phyloP scores from a whole-genome alignment of 2,329 filamentous ascomycete species.

The Fusarium haematococcum region DNA sequence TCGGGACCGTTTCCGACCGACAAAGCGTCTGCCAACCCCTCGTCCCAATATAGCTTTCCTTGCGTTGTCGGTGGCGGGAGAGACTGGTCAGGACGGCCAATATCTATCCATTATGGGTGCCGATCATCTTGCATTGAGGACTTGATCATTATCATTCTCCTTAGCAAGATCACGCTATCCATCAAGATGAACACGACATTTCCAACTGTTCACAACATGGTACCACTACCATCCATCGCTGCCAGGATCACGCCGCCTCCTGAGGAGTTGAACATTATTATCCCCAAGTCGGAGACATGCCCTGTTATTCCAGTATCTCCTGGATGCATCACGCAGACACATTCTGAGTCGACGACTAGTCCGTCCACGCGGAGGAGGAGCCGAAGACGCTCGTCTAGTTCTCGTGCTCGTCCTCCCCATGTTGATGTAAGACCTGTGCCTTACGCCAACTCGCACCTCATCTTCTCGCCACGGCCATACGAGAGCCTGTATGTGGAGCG shows the following conservation, averaged over 20 bases:
- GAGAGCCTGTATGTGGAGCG: slow-evolving; percentile 59
- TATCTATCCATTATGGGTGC: slow-evolving; percentile 29
- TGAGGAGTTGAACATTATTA: slow-evolving; percentile 22
- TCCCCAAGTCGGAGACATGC: slow-evolving; percentile 15
- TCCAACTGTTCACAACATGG: slow-evolving; percentile 16
- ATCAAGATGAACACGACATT: slow-evolving; percentile 30
- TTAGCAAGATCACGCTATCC: slow-evolving; percentile 7
- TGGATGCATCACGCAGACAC: slow-evolving; percentile 12
- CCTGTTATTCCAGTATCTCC: slow-evolving; percentile 18
- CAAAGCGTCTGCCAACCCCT: slow-evolving; percentile 34
- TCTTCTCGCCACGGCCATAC: slow-evolving; percentile 54
- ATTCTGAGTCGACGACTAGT: background rate
- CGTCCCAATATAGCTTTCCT: slow-evolving; percentile 17
- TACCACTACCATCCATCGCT: slow-evolving; percentile 31
- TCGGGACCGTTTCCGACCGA: slow-evolving; percentile 14
- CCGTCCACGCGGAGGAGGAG: slow-evolving; percentile 6
- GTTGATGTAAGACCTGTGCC: slow-evolving; percentile 10
- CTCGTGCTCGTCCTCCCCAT: slow-evolving; percentile 1
- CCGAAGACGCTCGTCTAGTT: slow-evolving; percentile 28
- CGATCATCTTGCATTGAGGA: background rate
- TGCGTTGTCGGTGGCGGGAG: slow-evolving; percentile 8
- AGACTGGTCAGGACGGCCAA: slow-evolving; percentile 8
- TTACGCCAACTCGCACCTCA: slow-evolving; percentile 19
- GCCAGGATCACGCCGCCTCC: slow-evolving; percentile 33
- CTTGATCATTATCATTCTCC: slow-evolving; percentile 3